These are phyloP conservation scores for Zygoascus tannicola DNA, from an alignment of 805 yeast species.

Conservation along the genomic window DNA sequence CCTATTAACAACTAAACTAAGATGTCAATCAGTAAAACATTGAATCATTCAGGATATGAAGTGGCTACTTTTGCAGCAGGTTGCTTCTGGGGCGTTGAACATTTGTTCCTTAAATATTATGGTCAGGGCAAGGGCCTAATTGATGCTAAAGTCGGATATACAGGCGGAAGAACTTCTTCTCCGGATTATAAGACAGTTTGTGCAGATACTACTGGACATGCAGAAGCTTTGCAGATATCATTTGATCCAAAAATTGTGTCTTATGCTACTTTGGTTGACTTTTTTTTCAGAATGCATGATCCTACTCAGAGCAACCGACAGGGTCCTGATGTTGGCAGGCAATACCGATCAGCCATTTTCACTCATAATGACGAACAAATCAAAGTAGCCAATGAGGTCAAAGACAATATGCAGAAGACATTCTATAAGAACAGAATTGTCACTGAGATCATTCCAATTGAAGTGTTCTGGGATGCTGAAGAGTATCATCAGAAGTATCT, in stretches of 20 bases:
- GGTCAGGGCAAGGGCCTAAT: constrained; percentile 49
- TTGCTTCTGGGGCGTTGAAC: constrained; percentile 54
- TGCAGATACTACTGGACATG: constrained; percentile 64
- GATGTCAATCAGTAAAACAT: neutral
- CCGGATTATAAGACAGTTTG: constrained; percentile 72
- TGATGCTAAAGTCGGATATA: constrained; percentile 81
- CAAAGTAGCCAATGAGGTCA: constrained; percentile 35
- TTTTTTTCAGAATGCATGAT: constrained; percentile 88
- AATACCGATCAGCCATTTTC: constrained; percentile 79
- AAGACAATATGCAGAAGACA: constrained; percentile 50
- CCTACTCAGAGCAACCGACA: constrained; percentile 79
- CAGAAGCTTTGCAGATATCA: constrained; percentile 77
- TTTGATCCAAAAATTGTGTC: constrained; percentile 62
- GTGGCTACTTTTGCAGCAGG: constrained; percentile 56
- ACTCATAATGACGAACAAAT: constrained; percentile 47
- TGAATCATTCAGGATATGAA: constrained; percentile 27
- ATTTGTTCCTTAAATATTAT: constrained; percentile 64
- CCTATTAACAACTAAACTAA: too few relatives aligned
- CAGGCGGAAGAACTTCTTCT: constrained; percentile 53
- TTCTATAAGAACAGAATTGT: constrained; percentile 68
- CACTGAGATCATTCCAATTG: constrained; percentile 60
- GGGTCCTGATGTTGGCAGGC: constrained; percentile 85
- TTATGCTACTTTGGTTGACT: constrained; percentile 57
- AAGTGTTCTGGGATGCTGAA: constrained; percentile 85
- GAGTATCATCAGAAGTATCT: constrained; percentile 84